These are phyloP conservation scores for Clonostachys rhizophaga DNA, from an alignment of 2,329 filamentous ascomycete genomes.

Conservation along the genomic window DNA sequence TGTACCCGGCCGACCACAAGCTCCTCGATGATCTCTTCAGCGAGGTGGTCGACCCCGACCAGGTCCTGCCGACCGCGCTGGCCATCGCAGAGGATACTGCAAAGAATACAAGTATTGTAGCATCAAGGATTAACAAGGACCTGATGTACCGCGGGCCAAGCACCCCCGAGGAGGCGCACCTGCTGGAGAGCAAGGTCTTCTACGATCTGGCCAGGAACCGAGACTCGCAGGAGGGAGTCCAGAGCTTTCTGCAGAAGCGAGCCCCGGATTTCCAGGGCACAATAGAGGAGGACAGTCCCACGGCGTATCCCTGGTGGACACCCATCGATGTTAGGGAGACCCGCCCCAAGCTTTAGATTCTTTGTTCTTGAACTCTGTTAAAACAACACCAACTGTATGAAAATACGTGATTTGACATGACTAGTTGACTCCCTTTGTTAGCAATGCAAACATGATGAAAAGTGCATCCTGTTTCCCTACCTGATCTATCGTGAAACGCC, in stretches of 20 bases:
- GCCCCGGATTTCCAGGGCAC: slow-evolving; percentile 56
- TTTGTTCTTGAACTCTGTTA: background rate
- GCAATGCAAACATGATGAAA: too few relatives aligned
- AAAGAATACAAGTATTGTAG: slow-evolving; percentile 59
- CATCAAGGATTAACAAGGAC: slow-evolving; percentile 64
- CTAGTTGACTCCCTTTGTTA: too few relatives aligned
- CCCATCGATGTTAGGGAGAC: slow-evolving; percentile 27
- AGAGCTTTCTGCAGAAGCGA: slow-evolving; percentile 67
- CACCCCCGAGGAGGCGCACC: slow-evolving; percentile 63
- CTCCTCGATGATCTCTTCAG: slow-evolving; percentile 60
- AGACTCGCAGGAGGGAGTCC: slow-evolving; percentile 64
- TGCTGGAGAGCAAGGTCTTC: slow-evolving; percentile 64
- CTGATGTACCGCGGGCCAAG: slow-evolving; percentile 59
- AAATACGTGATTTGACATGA: background rate
- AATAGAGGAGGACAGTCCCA: slow-evolving; percentile 54
- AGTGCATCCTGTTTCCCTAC: too few relatives aligned
- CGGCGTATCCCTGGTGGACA: slow-evolving; percentile 65
- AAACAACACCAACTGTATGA: background rate
- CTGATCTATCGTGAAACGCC: too few relatives aligned
- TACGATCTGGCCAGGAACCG: slow-evolving; percentile 50
- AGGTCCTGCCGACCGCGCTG: slow-evolving; percentile 61
- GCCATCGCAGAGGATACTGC: slow-evolving; percentile 64
- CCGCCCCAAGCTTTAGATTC: slow-evolving; percentile 14
- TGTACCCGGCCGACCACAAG: slow-evolving; percentile 45
- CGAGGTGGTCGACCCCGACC: slow-evolving; percentile 54